A percentile compares a stretch with the other conserved stretches of the same genome.
phyloP scores from a whole-genome alignment of 768 basidiomycete species.

The Pholiota molesta region DNA sequence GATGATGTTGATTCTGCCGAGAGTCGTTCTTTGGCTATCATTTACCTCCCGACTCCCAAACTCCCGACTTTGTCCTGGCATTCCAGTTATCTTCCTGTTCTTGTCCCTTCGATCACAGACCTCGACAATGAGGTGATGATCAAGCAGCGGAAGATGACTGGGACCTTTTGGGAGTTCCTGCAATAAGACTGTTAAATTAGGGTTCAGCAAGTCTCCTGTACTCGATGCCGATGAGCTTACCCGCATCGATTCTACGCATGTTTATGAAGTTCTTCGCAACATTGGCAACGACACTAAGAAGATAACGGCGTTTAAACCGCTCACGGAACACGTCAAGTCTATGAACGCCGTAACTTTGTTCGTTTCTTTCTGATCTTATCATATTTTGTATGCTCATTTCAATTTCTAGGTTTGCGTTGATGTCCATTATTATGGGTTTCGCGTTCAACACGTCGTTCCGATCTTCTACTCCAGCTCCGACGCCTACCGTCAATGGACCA shows the following conservation, averaged over 20 bases:
- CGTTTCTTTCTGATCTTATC: conserved; percentile 27
- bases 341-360: conserved; percentile 70
- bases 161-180: conserved; percentile 45
- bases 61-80: conserved; percentile 40
- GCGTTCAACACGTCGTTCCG: conserved; percentile 55
- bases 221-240: conserved; percentile 51
- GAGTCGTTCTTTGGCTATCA: conserved; percentile 65
- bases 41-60: conserved; percentile 61
- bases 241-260: conserved; percentile 41
- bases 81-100: conserved; percentile 61
- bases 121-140: conserved; percentile 28
- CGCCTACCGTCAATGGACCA: conserved; percentile 32
- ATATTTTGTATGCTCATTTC: conserved; percentile 15
- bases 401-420: conserved; percentile 59
- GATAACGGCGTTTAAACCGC: conserved; percentile 33
- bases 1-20: conserved; percentile 30
- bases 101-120: conserved; percentile 34
- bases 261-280: conserved; percentile 48
- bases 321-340: conserved; percentile 48
- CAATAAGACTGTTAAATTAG: conserved; percentile 42
- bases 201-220: conserved; percentile 37
- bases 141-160: conserved; percentile 44
- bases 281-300: conserved; percentile 43
- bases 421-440: conserved; percentile 70
- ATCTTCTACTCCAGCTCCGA: conserved; percentile 35